Percentiles rank a stretch among this genome's conserved stretches.
phyloP scores from a whole-genome alignment of 2,329 filamentous ascomycete species.

The Exophiala oligosperma region DNA sequence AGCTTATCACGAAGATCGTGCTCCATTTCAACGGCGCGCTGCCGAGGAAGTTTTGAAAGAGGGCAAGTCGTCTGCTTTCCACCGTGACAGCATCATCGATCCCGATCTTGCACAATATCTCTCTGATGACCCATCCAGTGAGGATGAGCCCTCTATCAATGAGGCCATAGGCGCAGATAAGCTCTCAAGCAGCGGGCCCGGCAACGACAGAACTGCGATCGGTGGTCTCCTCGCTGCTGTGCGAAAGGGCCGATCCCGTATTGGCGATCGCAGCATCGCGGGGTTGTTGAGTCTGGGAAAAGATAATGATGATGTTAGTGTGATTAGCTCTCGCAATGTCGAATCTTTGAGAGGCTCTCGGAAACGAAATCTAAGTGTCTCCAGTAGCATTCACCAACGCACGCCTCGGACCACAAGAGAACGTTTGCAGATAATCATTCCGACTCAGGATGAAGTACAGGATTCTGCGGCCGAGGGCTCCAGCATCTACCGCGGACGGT shows the following conservation, averaged over 20 bases:
- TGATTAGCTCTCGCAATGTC: constrained; percentile 59
- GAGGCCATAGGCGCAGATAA: constrained; percentile 72
- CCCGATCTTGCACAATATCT: constrained; percentile 93
- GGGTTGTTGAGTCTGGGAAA: constrained; percentile 69
- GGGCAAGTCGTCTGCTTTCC: constrained; percentile 80
- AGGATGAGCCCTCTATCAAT: constrained; percentile 86
- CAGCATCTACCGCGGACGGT: constrained; percentile 35
- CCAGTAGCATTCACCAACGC: constrained; percentile 70
- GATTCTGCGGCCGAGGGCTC: constrained; percentile 26
- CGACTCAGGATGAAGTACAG: constrained; percentile 39
- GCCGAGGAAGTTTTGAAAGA: constrained; percentile 66
- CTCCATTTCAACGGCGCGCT: constrained; percentile 79
- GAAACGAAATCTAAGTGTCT: constrained; percentile 79
- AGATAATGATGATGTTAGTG: constrained; percentile 63
- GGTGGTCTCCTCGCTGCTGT: constrained; percentile 70
- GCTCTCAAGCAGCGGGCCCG: constrained; percentile 62
- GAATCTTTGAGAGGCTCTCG: constrained; percentile 65
- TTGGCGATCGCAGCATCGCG: constrained; percentile 73
- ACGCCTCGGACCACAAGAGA: constrained; percentile 70
- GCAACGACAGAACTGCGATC: constrained; percentile 73
- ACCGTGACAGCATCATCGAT: constrained; percentile 98
- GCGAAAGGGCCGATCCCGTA: constrained; percentile 71
- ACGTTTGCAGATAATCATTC: constrained; percentile 48
- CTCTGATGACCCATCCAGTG: constrained; percentile 90
- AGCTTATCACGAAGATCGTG: constrained; percentile 71